phyloP scores from a whole-genome alignment of 805 yeast genomes.

The Myxozyma nipponensis region DNA sequence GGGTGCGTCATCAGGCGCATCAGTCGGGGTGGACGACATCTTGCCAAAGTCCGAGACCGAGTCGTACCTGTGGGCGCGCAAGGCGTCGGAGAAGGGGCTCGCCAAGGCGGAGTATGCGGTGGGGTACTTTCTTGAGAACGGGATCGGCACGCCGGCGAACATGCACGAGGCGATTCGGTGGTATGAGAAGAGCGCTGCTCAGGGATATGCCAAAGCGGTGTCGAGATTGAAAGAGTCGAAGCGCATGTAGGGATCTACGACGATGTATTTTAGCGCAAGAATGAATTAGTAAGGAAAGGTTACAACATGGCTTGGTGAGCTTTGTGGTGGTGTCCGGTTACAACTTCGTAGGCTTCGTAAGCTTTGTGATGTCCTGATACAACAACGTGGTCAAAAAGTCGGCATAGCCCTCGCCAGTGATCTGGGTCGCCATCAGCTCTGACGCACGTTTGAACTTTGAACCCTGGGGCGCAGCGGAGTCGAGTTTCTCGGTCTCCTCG shows the following conservation, averaged over 20 bases:
- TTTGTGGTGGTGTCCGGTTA: no score
- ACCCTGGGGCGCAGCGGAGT: constrained; percentile 43
- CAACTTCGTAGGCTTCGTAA: constrained; percentile 16
- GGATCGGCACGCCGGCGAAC: constrained; percentile 58
- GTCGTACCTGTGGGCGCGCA: constrained; percentile 73
- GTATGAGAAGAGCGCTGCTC: constrained; percentile 57
- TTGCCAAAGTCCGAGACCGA: constrained; percentile 59
- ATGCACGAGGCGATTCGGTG: constrained; percentile 49
- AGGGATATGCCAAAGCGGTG: constrained; percentile 16
- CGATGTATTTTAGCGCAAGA: no score
- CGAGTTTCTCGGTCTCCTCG: constrained; percentile 56
- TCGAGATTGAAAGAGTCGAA: constrained; percentile 14
- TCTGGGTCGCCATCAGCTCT: constrained; percentile 58
- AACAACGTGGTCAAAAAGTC: constrained; percentile 58
- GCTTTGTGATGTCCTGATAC: constrained; percentile 24
- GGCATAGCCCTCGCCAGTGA: constrained; percentile 56
- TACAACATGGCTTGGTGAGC: no score
- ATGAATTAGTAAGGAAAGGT: no score
- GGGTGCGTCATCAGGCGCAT: constrained; percentile 60
- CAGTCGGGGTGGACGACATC: constrained; percentile 32
- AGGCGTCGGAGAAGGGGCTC: constrained; percentile 62
- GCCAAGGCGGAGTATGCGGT: constrained; percentile 69
- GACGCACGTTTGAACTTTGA: constrained; percentile 56
- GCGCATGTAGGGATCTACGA: no score
- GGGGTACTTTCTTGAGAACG: constrained; percentile 65